phyloP scores from a whole-genome alignment of 1,139 yeast genomes.

The Magnusiomyces sp. region DNA sequence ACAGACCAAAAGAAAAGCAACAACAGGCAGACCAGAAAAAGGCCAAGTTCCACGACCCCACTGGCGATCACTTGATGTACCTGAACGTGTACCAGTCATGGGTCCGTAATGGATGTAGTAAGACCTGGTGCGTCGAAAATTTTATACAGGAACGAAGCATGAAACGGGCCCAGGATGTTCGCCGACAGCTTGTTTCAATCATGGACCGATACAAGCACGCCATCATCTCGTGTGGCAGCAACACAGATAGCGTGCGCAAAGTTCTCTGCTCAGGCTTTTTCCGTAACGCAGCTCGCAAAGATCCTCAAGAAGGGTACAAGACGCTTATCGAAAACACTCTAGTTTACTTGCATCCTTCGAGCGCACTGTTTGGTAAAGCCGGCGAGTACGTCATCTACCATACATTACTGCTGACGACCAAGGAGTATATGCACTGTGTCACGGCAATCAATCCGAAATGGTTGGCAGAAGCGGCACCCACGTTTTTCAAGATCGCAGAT shows the following conservation, averaged over 20 bases:
- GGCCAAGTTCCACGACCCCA: constrained; percentile 63
- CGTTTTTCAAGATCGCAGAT: constrained; percentile 62
- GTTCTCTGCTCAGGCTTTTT: constrained; percentile 84
- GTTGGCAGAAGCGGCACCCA: constrained; percentile 81
- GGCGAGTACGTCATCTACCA: constrained; percentile 81
- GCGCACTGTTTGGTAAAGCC: constrained; percentile 63
- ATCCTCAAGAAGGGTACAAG: constrained; percentile 67
- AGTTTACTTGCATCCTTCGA: constrained; percentile 84
- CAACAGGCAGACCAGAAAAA: constrained; percentile 67
- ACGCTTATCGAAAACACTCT: constrained; percentile 71
- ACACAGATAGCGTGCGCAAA: constrained; percentile 51
- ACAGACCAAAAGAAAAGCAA: constrained; percentile 73
- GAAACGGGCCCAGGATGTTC: constrained; percentile 69
- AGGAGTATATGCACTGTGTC: constrained; percentile 88
- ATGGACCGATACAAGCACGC: constrained; percentile 49
- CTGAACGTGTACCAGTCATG: constrained; percentile 76
- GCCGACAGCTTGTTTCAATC: constrained; percentile 58
- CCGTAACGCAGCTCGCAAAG: constrained; percentile 73
- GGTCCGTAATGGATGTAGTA: constrained; percentile 53
- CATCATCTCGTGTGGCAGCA: constrained; percentile 47
- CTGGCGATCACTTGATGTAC: constrained; percentile 82
- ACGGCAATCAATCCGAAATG: constrained; percentile 77
- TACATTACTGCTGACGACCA: constrained; percentile 68
- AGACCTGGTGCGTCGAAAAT: constrained; percentile 74
- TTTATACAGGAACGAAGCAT: constrained; percentile 75